These are phyloP conservation scores for Rhinocladiella mackenziei DNA, from an alignment of 2,329 filamentous ascomycete species.

Conservation along the genomic window DNA sequence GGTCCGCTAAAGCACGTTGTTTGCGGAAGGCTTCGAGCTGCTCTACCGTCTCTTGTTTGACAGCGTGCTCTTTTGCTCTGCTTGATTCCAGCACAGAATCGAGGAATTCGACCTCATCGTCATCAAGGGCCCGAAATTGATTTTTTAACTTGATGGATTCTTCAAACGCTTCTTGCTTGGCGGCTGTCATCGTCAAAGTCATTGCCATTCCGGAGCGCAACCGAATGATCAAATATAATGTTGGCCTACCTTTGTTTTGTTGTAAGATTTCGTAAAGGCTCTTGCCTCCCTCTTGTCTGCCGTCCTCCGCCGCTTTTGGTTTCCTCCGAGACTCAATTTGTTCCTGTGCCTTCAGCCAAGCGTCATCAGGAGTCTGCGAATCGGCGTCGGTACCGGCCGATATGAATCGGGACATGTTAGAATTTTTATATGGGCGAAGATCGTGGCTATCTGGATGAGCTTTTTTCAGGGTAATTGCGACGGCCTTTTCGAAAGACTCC, in stretches of 20 bases:
- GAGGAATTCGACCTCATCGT: conserved; percentile 50
- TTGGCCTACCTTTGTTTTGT: conserved; percentile 49
- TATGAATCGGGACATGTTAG: conserved; percentile 45
- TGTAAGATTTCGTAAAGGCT: conserved; percentile 48
- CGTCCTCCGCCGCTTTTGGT: conserved; percentile 23
- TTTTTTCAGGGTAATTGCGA: conserved; percentile 6
- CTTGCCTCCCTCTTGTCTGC: conserved; percentile 42
- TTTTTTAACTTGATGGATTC: conserved; percentile 49
- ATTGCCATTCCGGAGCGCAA: no score
- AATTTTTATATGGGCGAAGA: conserved; percentile 2
- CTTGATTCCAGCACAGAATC: conserved; percentile 56
- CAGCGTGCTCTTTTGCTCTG: conserved; percentile 53
- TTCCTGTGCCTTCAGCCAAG: conserved; percentile 42
- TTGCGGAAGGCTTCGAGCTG: conserved; percentile 57
- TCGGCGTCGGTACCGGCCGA: conserved; percentile 43
- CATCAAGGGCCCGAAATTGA: conserved; percentile 50
- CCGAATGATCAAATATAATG: no score
- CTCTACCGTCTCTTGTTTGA: conserved; percentile 56
- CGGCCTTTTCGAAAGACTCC: no score
- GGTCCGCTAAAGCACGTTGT: conserved; percentile 58
- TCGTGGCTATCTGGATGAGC: conserved; percentile 8
- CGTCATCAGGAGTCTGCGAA: conserved; percentile 41
- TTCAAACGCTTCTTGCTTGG: conserved; percentile 52
- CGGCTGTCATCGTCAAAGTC: conserved; percentile 33
- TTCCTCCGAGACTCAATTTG: conserved; percentile 30